A percentile compares a stretch with the other conserved stretches of the same genome.
phyloP scores from a whole-genome alignment of 2,329 filamentous ascomycete species.

The Trichothecium roseum region DNA sequence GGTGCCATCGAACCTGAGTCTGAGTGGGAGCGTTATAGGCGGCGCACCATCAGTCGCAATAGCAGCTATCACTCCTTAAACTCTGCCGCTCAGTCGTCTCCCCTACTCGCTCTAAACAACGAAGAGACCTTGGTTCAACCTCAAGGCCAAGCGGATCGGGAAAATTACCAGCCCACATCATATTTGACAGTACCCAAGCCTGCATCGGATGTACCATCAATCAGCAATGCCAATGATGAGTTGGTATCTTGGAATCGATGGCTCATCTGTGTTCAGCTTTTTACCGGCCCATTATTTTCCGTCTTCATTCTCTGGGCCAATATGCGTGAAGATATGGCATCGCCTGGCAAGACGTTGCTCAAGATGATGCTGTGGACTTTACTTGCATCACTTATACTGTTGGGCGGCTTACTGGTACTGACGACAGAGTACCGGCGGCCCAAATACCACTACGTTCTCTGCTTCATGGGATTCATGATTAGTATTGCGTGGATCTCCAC shows the following conservation, averaged over 20 bases:
- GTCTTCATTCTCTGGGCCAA: conserved; percentile 68
- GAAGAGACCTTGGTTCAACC: conserved; percentile 10
- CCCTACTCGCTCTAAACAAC: conserved; percentile 9
- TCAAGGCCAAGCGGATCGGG: conserved; percentile 7
- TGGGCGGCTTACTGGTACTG: conserved; percentile 56
- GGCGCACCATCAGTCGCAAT: conserved; percentile 27
- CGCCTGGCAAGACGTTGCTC: conserved; percentile 39
- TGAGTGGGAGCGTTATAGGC: conserved; percentile 50
- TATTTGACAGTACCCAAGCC: conserved; percentile 10
- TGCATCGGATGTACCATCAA: conserved; percentile 19
- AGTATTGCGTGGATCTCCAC: conserved; percentile 94
- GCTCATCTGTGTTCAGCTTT: conserved; percentile 76
- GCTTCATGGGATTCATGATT: conserved; percentile 83
- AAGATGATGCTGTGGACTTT: conserved; percentile 54
- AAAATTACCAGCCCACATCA: not conserved
- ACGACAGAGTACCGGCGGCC: conserved; percentile 60
- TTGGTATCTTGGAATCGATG: conserved; percentile 74
- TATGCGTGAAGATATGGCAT: conserved; percentile 45
- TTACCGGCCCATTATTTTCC: conserved; percentile 79
- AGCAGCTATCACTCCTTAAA: conserved; percentile 12
- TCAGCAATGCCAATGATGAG: conserved; percentile 24
- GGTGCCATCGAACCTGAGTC: conserved; percentile 29
- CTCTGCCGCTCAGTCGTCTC: not conserved
- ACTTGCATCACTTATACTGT: conserved; percentile 54
- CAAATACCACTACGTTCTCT: conserved; percentile 66